Base-by-base conservation (phyloP, 2,329 filamentous ascomycete genomes). In the Clarireedia hainanense region DNA sequence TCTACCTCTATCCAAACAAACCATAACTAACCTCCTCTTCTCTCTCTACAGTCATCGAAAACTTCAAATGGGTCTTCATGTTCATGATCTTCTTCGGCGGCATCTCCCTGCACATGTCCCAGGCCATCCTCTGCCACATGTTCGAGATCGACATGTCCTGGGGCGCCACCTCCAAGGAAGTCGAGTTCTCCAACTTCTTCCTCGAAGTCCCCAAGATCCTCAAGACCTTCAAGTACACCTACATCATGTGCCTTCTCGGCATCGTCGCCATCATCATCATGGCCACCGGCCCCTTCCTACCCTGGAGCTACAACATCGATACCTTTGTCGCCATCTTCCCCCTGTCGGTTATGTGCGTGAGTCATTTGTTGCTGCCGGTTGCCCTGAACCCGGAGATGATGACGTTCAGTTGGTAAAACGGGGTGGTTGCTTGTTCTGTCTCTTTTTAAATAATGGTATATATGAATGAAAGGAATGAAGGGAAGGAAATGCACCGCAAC, bases 91-190 rank as follows among this genome's bases (percentile, higher is more conserved):
- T 92, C 76, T 76, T 95, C n/a, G 89, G 89, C 45, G 89, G 89
- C 17, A 76, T 91, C 53, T 88, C 83, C 2, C 77, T 94, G 40
- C 88, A 94, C 72, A 80, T 94, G 52, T 88, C 81, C 42, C 85
- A 91, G 68, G 89, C 89, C 0, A 75, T 95, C 40, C 71, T 92
- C 48, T 80, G 82, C 10, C 89, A 94, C 74, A 88, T 92, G 79
- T 88, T 92, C 68, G 82, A 87, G 72, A 83, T 91, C 67, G 80
- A 92, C 72, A 91, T 92, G 84, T 80, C 80, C 3, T 94, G 89
- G 89, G 88, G 88, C 45, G 83, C 88, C 2, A 94, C 89, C 0
- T 80, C 83, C 47, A 94, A 94, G 72, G 89, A 94, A 73, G 80
- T 81, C 42, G 85, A 89, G 65, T 48, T 55, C 24, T 53, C 53